These are phyloP conservation scores for Suhomyces kunorum DNA, from an alignment of 1,139 yeast species.

Conservation along the genomic window DNA sequence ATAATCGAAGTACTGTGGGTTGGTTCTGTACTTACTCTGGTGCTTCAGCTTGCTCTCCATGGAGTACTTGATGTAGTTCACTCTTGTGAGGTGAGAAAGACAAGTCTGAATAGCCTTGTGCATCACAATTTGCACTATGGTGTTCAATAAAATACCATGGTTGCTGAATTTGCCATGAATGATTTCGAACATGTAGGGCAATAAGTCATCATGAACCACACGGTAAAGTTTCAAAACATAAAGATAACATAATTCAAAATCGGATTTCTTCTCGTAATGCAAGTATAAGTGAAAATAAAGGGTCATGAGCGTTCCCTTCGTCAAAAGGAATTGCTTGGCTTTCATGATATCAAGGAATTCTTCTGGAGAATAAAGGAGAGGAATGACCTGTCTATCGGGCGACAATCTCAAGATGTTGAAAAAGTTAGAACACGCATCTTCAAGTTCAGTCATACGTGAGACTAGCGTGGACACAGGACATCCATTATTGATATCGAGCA, in stretches of 20 bases:
- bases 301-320: slow-evolving; percentile 20
- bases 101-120: slow-evolving; percentile 29
- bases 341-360: slow-evolving; percentile 7
- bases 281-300: slow-evolving; percentile 24
- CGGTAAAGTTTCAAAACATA: slow-evolving; percentile 29
- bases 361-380: slow-evolving; percentile 9
- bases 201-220: slow-evolving; percentile 21
- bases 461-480: slow-evolving; percentile 26
- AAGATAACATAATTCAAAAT: slow-evolving; percentile 26
- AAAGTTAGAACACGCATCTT: slow-evolving; percentile 15
- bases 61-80: slow-evolving; percentile 20
- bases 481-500: slow-evolving; percentile 25
- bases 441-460: slow-evolving; percentile 21
- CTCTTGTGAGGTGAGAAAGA: slow-evolving; percentile 27
- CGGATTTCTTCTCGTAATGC: slow-evolving; percentile 29
- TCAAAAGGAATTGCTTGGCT: slow-evolving; percentile 18
- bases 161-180: slow-evolving; percentile 27
- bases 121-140: slow-evolving; percentile 25
- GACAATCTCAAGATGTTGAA: slow-evolving; percentile 3
- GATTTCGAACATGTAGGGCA: slow-evolving; percentile 25
- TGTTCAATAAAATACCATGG: slow-evolving; percentile 30
- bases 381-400: slow-evolving; percentile 7
- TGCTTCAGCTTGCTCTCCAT: slow-evolving; percentile 21
- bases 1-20: slow-evolving; percentile 16
- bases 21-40: slow-evolving; percentile 12